Evolutionary conservation across 2,329 filamentous ascomycete species (phyloP).

Genomic region (Fusarium camptoceras): DNA sequence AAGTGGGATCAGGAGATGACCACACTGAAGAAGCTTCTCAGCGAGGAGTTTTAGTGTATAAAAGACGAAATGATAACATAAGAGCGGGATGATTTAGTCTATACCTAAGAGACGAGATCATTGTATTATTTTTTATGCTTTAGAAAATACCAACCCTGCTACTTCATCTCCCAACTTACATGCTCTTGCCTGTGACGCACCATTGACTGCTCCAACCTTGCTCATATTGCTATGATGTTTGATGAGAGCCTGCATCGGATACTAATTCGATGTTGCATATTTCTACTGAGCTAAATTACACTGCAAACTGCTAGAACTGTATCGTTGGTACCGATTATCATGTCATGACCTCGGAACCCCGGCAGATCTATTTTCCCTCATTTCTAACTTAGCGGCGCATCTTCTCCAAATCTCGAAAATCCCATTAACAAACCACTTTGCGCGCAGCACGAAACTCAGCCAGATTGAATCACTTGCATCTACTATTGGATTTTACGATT

Average conservation of each 20-base stretch:
- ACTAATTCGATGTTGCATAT: too few relatives aligned
- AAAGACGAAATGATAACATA: not conserved
- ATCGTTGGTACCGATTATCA: not conserved
- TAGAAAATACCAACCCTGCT: not conserved
- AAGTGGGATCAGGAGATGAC: constrained; percentile 79
- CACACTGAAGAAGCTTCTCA: constrained; percentile 74
- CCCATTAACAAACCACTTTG: constrained; percentile 1
- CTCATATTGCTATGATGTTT: too few relatives aligned
- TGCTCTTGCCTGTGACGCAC: too few relatives aligned
- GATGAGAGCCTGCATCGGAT: too few relatives aligned
- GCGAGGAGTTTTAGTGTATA: constrained; percentile 56
- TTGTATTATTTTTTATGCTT: not conserved
- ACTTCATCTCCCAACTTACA: not conserved
- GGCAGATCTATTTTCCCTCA: constrained; percentile 48
- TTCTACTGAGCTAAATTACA: too few relatives aligned
- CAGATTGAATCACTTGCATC: constrained; percentile 1
- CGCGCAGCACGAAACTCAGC: not conserved
- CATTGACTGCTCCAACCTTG: too few relatives aligned
- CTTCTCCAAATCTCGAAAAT: constrained; percentile 23
- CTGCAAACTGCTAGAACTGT: too few relatives aligned
- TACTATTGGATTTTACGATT: constrained; percentile 2
- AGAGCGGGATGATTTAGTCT: not conserved
- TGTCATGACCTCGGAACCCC: constrained; percentile 30
- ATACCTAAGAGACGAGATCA: not conserved
- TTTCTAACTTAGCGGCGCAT: constrained; percentile 13